Percentiles rank a stretch among this genome's conserved stretches.
Conservation (phyloP, 139 green algal species). For the Asterochloris erici region DNA sequence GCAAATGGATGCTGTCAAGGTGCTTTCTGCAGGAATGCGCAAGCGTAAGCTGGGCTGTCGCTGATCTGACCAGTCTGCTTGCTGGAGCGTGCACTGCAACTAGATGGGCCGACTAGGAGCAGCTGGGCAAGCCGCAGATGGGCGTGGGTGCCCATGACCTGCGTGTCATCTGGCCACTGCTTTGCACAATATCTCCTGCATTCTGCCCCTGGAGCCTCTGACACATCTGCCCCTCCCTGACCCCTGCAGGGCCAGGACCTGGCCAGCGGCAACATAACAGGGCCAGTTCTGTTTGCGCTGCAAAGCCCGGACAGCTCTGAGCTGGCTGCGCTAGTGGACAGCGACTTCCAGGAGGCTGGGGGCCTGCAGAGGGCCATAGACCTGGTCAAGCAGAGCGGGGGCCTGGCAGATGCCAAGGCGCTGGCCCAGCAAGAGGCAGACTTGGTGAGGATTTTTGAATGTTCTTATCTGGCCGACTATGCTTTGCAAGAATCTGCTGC, state of each 20-base stretch:
- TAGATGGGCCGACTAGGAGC: no score
- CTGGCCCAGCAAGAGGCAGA: constrained; percentile 74
- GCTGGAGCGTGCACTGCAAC: no score
- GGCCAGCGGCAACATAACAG: constrained; percentile 94
- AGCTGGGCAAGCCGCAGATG: no score
- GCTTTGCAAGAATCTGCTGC: background rate
- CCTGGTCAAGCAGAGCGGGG: constrained; percentile 73
- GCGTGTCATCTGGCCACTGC: no score
- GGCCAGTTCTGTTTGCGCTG: constrained; percentile 91
- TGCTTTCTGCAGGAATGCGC: no score
- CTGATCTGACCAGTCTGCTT: no score
- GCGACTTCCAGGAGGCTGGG: constrained; percentile 79
- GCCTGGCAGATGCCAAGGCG: constrained; percentile 49
- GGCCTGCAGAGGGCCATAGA: constrained; percentile 73
- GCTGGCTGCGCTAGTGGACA: constrained; percentile 78
- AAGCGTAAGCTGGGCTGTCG: no score
- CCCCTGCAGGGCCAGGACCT: constrained; percentile 86
- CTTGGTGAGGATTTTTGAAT: constrained; percentile 18
- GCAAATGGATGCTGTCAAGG: no score
- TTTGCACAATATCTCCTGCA: no score
- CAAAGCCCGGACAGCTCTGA: constrained; percentile 28
- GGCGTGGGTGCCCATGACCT: no score
- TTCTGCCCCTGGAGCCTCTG: background rate
- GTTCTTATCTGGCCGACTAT: background rate
- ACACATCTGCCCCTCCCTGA: background rate